phyloP scores from a whole-genome alignment of 1,139 yeast genomes.

The Geotrichum phurueaensis region DNA sequence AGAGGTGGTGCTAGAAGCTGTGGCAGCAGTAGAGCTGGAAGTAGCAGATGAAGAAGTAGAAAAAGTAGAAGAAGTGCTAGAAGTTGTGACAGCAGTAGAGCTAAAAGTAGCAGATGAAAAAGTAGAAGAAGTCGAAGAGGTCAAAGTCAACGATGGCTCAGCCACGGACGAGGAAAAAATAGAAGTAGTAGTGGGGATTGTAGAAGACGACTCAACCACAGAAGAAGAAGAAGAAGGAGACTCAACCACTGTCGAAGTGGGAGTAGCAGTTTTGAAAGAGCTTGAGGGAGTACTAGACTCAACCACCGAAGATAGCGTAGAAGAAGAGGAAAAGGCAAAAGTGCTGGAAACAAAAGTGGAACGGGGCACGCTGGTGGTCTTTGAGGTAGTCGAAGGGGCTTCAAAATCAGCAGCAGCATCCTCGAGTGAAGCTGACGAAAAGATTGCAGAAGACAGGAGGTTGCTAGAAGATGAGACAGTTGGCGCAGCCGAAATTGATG shows the following conservation, averaged over 20 bases:
- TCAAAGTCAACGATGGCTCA: not conserved
- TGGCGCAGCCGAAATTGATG: constrained; percentile 5
- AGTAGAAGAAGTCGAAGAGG: not conserved
- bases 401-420: not conserved
- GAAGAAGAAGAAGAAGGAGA: constrained; percentile 19
- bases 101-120: not conserved
- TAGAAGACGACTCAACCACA: constrained; percentile 9
- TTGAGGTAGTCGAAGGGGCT: not conserved
- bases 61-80: not conserved
- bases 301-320: constrained; percentile 21
- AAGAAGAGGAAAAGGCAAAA: constrained; percentile 15
- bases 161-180: not conserved
- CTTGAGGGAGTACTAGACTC: not conserved
- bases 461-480: constrained; percentile 21
- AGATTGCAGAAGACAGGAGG: not conserved
- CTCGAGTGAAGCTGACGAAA: not conserved
- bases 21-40: not conserved
- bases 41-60: not conserved
- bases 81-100: not conserved
- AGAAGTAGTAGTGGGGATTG: not conserved
- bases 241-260: constrained; percentile 14
- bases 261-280: constrained; percentile 13
- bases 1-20: not conserved
- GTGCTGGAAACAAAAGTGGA: constrained; percentile 6
- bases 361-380: not conserved